These are phyloP conservation scores for Phytophthora macrochlamydospora DNA, from an alignment of 352 stramenopile species.

Conservation along the genomic window DNA sequence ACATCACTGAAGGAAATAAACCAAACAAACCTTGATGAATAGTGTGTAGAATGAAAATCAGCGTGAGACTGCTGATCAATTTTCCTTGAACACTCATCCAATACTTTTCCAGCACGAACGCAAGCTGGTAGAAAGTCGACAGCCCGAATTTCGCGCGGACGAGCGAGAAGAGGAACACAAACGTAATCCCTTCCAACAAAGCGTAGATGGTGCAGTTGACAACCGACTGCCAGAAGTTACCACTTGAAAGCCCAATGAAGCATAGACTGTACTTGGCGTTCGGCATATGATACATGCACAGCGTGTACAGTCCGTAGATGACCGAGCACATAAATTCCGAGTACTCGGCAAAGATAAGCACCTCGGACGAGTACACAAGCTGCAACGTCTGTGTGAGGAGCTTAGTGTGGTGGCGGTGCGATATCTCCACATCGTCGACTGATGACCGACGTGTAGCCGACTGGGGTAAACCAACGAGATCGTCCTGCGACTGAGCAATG, in stretches of 20 bases:
- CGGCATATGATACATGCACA: conserved; percentile 19
- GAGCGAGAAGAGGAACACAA: conserved; percentile 24
- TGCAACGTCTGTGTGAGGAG: conserved; percentile 27
- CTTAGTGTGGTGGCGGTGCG: conserved; percentile 24
- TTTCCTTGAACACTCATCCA: conserved; percentile 32
- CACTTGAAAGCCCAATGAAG: conserved; percentile 16
- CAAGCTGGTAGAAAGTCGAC: conserved; percentile 30
- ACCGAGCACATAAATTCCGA: conserved; percentile 30
- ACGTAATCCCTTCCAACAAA: conserved; percentile 11
- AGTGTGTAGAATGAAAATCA: conserved; percentile 37
- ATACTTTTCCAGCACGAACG: conserved; percentile 43
- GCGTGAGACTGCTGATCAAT: conserved; percentile 23
- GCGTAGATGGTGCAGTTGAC: conserved; percentile 13
- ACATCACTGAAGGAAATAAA: background rate
- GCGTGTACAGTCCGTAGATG: conserved; percentile 32
- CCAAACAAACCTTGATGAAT: conserved; percentile 12
- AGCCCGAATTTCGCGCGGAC: conserved; percentile 33
- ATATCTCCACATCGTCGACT: conserved; percentile 21
- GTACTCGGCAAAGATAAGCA: conserved; percentile 36
- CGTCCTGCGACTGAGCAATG: background rate
- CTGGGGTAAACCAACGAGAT: background rate
- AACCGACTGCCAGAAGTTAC: conserved; percentile 9
- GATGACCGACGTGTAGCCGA: conserved; percentile 1
- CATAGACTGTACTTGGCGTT: conserved; percentile 26
- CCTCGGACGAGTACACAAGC: conserved; percentile 34